Base-by-base conservation (phyloP, 805 yeast genomes). In the Ogataea zsoltii region DNA sequence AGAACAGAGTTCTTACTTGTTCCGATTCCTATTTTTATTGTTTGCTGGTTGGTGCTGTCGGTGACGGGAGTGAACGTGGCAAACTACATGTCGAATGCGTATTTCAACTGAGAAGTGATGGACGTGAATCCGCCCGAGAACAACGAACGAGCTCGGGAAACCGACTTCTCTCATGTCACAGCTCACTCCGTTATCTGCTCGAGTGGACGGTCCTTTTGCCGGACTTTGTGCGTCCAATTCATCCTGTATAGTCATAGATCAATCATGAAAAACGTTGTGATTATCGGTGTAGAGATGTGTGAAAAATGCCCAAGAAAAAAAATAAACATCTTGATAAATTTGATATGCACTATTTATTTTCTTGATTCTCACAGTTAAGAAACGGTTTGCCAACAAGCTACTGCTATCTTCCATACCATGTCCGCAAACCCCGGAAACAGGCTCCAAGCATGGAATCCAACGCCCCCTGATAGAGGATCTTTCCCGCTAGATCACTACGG, bases 391-490 rank as follows among this genome's bases (percentile, higher is more conserved):
- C n/a, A n/a, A n/a, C n/a, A n/a, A n/a, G n/a, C n/a, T n/a, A n/a
- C n/a, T n/a, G n/a, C n/a, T n/a, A n/a, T n/a, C n/a, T n/a, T n/a
- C n/a, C n/a, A n/a, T n/a, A n/a, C n/a, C 32, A 66, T 66, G 69
- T 64, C 69, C 26, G 76, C 72, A 3, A 71, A 70, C 46, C 75
- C 75, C 33, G 81, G 82, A 28, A 73, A 72, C 47, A 61, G 76
- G 13, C 55, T 74, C 38, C 62, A 67, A 33, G 68, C 74, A 33
- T 75, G 85, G 72, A 72, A 80, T 12, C 96, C 97, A 9, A 85
- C 92, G 0, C 96, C 99, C 17, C 99, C 99, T 2, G 96, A 92
- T 54, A 72, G 97, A 54, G 99, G 99, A 0, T 88, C 98, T 0
- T 92, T 92, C 66, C 99, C 98, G 0, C 70, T 92, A 36, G 99